Evolutionary conservation across 2,329 filamentous ascomycete genomes (phyloP), one percentile per base, ranked within the genome.

Genomic region (Neofusicoccum sp.): DNA sequence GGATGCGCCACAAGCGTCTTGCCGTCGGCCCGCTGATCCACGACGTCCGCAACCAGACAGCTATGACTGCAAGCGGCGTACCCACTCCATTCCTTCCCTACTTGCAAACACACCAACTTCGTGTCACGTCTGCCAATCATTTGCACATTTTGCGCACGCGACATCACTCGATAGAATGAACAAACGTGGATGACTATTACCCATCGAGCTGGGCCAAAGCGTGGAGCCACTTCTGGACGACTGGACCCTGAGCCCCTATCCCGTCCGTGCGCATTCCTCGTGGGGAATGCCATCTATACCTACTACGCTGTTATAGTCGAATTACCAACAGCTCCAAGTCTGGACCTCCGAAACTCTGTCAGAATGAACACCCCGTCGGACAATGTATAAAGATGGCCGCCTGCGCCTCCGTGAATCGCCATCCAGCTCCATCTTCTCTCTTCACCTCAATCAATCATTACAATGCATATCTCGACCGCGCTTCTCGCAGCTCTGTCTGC

Each of bases 401-500:
- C n/a, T 16, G 9, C 2, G 14, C 39, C 52, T 33, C 14, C 54
- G 11, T n/a, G 33, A 36, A 45, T 36, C 29, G 36, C 9, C 41
- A 36, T 36, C 39, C 14, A 36, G 9, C n/a, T 31, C 39, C 45
- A 29, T 41, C 34, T 36, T 31, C 54, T 45, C 54, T 58, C 54
- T 7, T 14, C 54, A 6, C 29, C 14, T 33, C 54, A 14, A 28
- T n/a, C n/a, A 7, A 12, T 6, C 29, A 14, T 11, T 41, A 58
- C 14, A n/a, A 58, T 58, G 54, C 41, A 58, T 36, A 22, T 16
- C 11, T 36, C 54, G 6, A 36, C 31, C 54, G 41, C 36, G 3
- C 14, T 58, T n/a, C 9, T 58, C 54, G 54, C 54, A 58, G 54
- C 54, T 44, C 31, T 58, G 41, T 34, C 54, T 58, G 54, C 54